Percentiles rank a stretch among this genome's conserved stretches.
phyloP scores from a whole-genome alignment of 129 eudicot genomes.

The Smallanthus sonchifolius region DNA sequence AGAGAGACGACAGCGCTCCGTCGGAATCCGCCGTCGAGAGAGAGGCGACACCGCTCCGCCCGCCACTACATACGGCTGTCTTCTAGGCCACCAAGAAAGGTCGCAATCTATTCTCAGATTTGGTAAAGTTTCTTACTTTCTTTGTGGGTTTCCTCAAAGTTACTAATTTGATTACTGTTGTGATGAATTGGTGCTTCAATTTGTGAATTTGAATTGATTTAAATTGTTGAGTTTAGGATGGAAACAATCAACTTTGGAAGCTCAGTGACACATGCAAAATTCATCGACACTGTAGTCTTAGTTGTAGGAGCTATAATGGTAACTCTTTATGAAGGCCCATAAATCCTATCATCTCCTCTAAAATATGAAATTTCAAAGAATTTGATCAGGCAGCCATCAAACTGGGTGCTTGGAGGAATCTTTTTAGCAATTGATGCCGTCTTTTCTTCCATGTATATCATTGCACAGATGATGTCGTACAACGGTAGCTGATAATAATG shows the following conservation, averaged over 20 bases:
- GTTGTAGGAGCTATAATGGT: conserved; percentile 68
- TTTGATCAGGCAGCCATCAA: conserved; percentile 37
- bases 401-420: conserved; percentile 64
- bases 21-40: no score
- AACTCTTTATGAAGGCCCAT: conserved; percentile 75
- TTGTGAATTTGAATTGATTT: not conserved
- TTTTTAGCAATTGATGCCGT: conserved; percentile 45
- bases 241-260: conserved; percentile 52
- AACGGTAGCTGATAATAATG: not conserved
- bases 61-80: no score
- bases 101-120: no score
- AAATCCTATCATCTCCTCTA: conserved; percentile 23
- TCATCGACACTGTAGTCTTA: conserved; percentile 63
- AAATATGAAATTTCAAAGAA: conserved; percentile 13
- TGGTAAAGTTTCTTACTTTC: no score
- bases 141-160: no score
- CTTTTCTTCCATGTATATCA: conserved; percentile 41
- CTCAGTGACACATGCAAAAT: conserved; percentile 46
- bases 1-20: no score
- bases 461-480: conserved; percentile 49
- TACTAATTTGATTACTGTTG: no score
- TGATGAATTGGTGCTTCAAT: no score
- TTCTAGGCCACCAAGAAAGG: no score
- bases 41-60: no score
- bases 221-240: conserved; percentile 45